Evolutionary conservation across 768 basidiomycete species (phyloP), one percentile per base, ranked within the genome.

Genomic region (Russula dissimulans): DNA sequence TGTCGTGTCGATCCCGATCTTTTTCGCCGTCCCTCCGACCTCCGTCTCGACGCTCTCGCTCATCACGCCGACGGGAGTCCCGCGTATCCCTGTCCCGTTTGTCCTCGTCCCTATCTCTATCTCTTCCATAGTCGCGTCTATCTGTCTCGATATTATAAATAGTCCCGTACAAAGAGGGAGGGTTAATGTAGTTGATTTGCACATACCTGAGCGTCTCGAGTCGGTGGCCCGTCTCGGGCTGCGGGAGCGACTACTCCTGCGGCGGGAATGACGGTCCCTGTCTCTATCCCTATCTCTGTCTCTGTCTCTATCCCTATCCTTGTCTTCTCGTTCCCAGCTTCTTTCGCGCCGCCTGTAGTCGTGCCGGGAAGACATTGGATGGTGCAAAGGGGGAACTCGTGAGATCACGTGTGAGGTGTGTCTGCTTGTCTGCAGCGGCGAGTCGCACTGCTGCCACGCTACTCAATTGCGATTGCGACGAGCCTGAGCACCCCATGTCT

Each of bases 351-450:
- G 63, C 36, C 68, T 62, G 59, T 69, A 65, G 53, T 72, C 72
- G 67, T 69, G 61, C 17, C 71, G 69, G 1, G 72, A 71, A 46
- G 72, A 73, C 72, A 73, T 73, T 26, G 29, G 42, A 34, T 54
- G 8, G 15, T 17, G 18, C 6, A 14, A 32, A 36, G 18, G 22
- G 15, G 32, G 44, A 45, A 49, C 36, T 45, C 45, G 55, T 49
- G 2, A 31, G 56, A 62, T 62, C 61, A 57, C 61, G 61, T 62
- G 61, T 41, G 9, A 22, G 26, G 42, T 7, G 15, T 2, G 18
- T 3, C 29, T 6, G 39, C 48, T n/a, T 34, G 10, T n/a, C 22
- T 47, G 0, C 18, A 1, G 6, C 2, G 11, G 6, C 34, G 34
- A 26, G 22, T 26, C 22, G 22, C 22, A 26, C 22, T 26, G 22